Base-by-base conservation (phyloP, 352 stramenopile species). In the Aphanomyces cochlioides region DNA sequence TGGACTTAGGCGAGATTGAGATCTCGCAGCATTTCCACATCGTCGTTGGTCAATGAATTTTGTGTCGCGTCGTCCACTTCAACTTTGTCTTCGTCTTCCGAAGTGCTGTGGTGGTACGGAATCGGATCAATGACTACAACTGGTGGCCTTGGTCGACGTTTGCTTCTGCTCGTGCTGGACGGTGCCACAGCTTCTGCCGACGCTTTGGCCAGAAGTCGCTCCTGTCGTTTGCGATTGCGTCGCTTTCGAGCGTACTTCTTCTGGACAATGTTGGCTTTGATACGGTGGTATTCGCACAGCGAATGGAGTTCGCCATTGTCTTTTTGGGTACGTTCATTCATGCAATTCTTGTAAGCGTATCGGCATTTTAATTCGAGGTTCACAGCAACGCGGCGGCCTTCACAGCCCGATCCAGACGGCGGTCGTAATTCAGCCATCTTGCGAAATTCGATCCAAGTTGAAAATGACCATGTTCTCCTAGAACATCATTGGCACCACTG, bases 231-330 rank as follows among this genome's bases (percentile, higher is more conserved):
- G 17, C 54, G 54, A n/a, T 37, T 40, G 5, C 54, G 54, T 12
- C 58, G 58, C 41, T 67, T 66, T 12, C 66, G 21, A 13, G 53
- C 66, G 36, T 67, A 72, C 8, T 28, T 28, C 28, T 57, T 72
- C 39, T 72, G 66, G 34, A 67, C 61, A 5, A 19, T 28, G 43
- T 72, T 72, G 5, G 66, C 66, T 13, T 53, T 47, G 36, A 36
- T 28, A 6, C 66, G 66, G 17, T 72, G 66, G 21, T 58, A 39
- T 36, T 66, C 66, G n/a, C 66, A 72, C 39, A 72, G 41, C n/a
- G 66, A 63, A 58, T 72, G 66, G 15, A 72, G 21, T 4, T 72
- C 66, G 21, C 66, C 66, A 21, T 72, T 72, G 17, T 72, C 36
- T 47, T 72, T 72, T 28, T 37, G 61, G 4, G 66, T 67, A 3